These are phyloP conservation scores for Murraya paniculata DNA, from an alignment of 345 rosid genomes.

Conservation along the genomic window DNA sequence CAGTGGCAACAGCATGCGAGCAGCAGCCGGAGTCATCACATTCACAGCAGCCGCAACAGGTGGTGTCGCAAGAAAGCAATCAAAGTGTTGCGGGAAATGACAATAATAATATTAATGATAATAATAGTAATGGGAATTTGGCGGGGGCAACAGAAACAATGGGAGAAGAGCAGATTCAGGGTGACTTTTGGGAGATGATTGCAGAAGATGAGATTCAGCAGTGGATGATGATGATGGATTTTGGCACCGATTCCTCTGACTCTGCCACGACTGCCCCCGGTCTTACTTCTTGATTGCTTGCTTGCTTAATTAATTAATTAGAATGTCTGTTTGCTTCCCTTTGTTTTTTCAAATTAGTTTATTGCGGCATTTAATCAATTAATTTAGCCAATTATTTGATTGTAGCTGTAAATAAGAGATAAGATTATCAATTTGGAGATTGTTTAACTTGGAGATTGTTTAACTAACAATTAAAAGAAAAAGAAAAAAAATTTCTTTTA, in stretches of 20 bases:
- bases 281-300: background rate
- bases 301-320: background rate
- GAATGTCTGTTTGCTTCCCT: fast-evolving
- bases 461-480: no score
- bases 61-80: background rate
- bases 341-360: no score
- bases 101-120: no score
- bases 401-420: no score
- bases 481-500: no score
- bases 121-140: background rate
- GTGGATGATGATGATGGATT: constrained; percentile 61
- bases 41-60: background rate
- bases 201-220: constrained; percentile 42
- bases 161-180: background rate
- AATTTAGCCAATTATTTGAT: no score
- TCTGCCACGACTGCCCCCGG: constrained; percentile 33
- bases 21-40: background rate
- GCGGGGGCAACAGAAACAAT: background rate
- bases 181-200: constrained; percentile 28
- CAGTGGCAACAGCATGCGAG: background rate
- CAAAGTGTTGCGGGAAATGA: background rate
- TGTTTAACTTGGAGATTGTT: no score
- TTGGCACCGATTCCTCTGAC: constrained; percentile 58
- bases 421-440: no score
- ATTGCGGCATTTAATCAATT: no score